phyloP scores from a whole-genome alignment of 345 rosid genomes.

The Populus ilicifolia region DNA sequence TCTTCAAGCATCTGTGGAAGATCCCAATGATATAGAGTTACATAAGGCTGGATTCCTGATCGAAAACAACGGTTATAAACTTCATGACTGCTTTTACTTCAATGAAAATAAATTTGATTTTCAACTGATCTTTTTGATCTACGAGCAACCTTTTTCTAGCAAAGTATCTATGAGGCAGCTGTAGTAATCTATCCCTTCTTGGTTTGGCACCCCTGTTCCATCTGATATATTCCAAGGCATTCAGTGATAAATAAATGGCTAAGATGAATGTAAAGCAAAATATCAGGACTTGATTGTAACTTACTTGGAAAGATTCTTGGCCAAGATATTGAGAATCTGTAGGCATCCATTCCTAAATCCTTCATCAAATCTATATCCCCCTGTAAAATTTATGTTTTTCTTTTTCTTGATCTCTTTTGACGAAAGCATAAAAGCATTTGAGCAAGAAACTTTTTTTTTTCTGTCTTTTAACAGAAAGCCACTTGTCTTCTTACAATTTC shows the following conservation, averaged over 20 bases:
- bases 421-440: not conserved
- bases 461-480: not conserved
- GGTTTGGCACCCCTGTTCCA: constrained; percentile 74
- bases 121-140: not conserved
- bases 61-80: constrained; percentile 13
- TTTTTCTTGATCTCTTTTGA: not conserved
- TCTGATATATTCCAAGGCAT: constrained; percentile 31
- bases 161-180: constrained; percentile 63
- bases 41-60: constrained; percentile 82
- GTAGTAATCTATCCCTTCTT: constrained; percentile 66
- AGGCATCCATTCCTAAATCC: constrained; percentile 87
- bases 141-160: constrained; percentile 51
- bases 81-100: not conserved
- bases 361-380: constrained; percentile 79
- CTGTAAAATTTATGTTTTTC: constrained; percentile 31
- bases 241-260: not conserved
- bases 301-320: constrained; percentile 82
- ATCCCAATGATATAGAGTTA: constrained; percentile 97
- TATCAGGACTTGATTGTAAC: constrained; percentile 9
- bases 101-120: not conserved
- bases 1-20: constrained; percentile 92
- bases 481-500: not conserved
- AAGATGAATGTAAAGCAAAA: not conserved
- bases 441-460: not conserved
- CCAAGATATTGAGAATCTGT: constrained; percentile 93